Evolutionary conservation across 768 basidiomycete species (phyloP).

Genomic region (Postia placenta): DNA sequence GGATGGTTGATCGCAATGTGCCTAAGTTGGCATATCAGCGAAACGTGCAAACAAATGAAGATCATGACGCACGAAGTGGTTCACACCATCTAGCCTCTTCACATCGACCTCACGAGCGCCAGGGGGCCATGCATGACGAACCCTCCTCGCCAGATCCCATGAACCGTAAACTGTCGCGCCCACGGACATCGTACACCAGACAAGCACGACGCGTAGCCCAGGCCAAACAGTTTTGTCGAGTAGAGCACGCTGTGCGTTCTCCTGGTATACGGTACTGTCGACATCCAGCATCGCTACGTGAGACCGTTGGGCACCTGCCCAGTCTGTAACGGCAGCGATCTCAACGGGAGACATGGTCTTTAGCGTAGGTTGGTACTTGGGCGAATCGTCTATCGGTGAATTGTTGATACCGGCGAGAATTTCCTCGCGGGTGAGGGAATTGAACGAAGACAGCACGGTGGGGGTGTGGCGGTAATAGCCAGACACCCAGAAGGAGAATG

Average conservation of each 20-base stretch:
- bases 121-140: not conserved
- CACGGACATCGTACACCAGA: slow-evolving; percentile 4
- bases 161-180: not conserved
- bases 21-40: no score
- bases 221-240: not conserved
- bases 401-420: not conserved
- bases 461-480: slow-evolving; percentile 3
- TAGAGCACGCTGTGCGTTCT: not conserved
- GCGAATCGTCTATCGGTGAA: not conserved
- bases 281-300: not conserved
- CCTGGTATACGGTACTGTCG: not conserved
- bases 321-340: not conserved
- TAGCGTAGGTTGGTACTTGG: not conserved
- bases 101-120: not conserved
- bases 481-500: slow-evolving; percentile 2
- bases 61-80: slow-evolving; percentile 9
- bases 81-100: not conserved
- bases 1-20: not conserved
- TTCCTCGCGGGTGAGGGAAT: not conserved
- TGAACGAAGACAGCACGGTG: not conserved
- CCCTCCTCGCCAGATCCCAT: not conserved
- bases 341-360: not conserved
- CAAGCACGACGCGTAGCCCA: not conserved
- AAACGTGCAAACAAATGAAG: no score
- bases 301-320: not conserved